Evolutionary conservation across 2,329 filamentous ascomycete species (phyloP).

Genomic region (Plenodomus biglobosus): DNA sequence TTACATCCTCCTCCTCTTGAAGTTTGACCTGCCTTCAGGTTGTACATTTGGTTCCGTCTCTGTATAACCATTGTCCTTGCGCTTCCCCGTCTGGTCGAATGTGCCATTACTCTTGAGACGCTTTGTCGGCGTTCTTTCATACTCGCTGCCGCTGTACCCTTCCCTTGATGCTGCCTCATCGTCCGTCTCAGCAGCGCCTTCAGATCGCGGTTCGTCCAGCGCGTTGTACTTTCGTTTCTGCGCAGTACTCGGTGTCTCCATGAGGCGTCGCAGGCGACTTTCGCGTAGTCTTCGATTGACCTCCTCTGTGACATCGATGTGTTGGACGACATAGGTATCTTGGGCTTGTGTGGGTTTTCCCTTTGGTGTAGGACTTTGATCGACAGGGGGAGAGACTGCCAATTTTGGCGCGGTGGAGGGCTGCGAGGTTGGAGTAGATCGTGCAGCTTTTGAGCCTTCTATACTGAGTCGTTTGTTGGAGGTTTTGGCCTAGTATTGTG

Average conservation of each 20-base stretch:
- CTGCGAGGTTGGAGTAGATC: constrained; percentile 3
- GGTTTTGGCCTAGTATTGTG: constrained; percentile 14
- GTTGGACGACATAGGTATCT: constrained; percentile 25
- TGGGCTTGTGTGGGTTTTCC: constrained; percentile 15
- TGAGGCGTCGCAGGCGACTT: constrained; percentile 33
- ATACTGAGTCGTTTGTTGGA: constrained; percentile 36
- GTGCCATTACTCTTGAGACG: constrained; percentile 27
- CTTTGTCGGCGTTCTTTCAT: constrained; percentile 27
- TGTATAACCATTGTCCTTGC: constrained; percentile 14
- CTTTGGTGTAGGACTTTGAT: constrained; percentile 17
- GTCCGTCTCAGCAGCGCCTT: constrained; percentile 16
- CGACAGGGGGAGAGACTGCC: constrained; percentile 17
- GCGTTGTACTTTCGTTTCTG: constrained; percentile 39
- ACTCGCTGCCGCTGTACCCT: constrained; percentile 12
- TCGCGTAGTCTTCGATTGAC: constrained; percentile 35
- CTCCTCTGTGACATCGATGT: constrained; percentile 39
- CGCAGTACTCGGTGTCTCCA: constrained; percentile 37
- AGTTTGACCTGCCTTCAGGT: constrained; percentile 11
- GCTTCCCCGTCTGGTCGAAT: constrained; percentile 27
- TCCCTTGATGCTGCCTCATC: constrained; percentile 12
- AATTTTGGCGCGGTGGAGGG: constrained; percentile 10
- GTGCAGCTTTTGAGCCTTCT: constrained; percentile 20
- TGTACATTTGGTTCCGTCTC: constrained; percentile 4
- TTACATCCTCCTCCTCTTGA: constrained; percentile 19
- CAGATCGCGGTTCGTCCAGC: constrained; percentile 24